These are phyloP conservation scores for Diplodia mutila DNA, from an alignment of 2,329 filamentous ascomycete genomes.

Conservation along the genomic window DNA sequence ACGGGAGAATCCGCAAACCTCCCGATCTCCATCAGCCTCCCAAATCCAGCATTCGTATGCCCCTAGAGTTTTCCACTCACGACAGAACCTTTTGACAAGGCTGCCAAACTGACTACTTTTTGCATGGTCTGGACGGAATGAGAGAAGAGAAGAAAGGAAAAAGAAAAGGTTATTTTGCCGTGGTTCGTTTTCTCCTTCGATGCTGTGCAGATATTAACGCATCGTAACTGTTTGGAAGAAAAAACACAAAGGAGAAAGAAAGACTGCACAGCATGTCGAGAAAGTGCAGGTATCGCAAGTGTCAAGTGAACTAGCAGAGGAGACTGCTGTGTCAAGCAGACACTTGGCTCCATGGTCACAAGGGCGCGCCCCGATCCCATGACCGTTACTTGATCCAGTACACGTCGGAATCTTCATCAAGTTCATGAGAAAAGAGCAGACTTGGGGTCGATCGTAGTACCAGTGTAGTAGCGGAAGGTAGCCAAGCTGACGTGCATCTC, in stretches of 20 bases:
- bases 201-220: background rate
- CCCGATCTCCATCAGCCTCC: background rate
- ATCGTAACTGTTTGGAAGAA: background rate
- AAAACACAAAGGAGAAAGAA: background rate
- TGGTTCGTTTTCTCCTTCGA: background rate
- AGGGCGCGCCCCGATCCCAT: background rate
- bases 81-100: background rate
- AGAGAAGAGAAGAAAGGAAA: background rate
- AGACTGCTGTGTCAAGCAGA: background rate
- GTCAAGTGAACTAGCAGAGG: background rate
- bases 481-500: conserved; percentile 32
- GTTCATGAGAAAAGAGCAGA: background rate
- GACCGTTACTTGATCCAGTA: background rate
- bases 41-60: background rate
- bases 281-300: background rate
- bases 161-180: background rate
- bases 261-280: background rate
- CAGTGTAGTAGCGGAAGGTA: conserved; percentile 5
- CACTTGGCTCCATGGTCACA: background rate
- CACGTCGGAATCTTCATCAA: background rate
- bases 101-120: background rate
- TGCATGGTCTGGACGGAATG: background rate
- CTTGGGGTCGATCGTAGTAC: conserved; percentile 11
- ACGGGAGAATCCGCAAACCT: background rate
- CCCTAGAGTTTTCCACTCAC: background rate